phyloP scores from a whole-genome alignment of 2,329 filamentous ascomycete genomes.

The Trichoderma koningii region DNA sequence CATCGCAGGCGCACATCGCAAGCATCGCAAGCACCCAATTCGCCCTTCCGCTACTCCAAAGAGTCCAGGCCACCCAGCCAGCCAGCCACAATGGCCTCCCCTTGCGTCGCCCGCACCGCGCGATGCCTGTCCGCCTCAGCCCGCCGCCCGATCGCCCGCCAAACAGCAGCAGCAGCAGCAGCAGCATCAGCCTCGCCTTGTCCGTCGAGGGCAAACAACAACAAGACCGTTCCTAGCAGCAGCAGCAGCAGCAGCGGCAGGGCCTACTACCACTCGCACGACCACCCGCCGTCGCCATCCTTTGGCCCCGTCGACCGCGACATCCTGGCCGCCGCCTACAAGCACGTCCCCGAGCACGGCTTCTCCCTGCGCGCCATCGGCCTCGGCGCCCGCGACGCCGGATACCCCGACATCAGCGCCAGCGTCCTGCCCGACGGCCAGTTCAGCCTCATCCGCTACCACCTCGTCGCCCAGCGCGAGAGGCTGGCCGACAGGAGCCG shows the following conservation, averaged over 20 bases:
- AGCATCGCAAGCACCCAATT: not conserved
- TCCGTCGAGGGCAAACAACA: not conserved
- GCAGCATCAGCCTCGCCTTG: not conserved
- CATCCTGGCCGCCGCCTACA: constrained; percentile 80
- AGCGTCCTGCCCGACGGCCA: constrained; percentile 78
- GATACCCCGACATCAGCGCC: constrained; percentile 83
- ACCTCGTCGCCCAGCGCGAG: constrained; percentile 68
- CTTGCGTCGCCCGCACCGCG: constrained; percentile 10
- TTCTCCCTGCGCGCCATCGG: constrained; percentile 75
- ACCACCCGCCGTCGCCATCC: constrained; percentile 61
- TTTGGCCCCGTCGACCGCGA: constrained; percentile 70
- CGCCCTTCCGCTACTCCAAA: too few relatives aligned
- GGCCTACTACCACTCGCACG: constrained; percentile 68
- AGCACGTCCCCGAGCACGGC: constrained; percentile 76
- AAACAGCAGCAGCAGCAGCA: not conserved
- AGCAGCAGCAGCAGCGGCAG: constrained; percentile 27
- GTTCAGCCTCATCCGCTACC: constrained; percentile 80
- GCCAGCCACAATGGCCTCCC: constrained; percentile 8
- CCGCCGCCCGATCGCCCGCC: constrained; percentile 10
- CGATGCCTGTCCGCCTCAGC: constrained; percentile 4
- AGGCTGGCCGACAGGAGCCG: constrained; percentile 52
- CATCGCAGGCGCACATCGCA: not conserved
- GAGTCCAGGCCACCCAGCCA: not conserved
- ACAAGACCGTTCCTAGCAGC: not conserved
- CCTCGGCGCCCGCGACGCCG: constrained; percentile 78